phyloP scores from a whole-genome alignment of 805 yeast genomes.

The Clavispora santaluciae region DNA sequence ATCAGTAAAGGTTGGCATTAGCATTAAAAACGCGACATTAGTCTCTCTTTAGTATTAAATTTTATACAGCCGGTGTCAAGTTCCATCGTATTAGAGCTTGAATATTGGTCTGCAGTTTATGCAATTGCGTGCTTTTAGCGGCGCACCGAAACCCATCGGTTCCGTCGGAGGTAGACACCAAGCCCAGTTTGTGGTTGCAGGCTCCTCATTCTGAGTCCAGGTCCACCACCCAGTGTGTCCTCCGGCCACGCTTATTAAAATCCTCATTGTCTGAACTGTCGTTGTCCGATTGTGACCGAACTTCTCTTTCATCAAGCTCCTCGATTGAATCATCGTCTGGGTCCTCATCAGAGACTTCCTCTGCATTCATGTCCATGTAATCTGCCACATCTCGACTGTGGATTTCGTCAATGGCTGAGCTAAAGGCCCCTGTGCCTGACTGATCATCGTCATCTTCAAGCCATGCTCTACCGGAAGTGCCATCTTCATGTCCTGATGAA shows the following conservation, averaged over 20 bases:
- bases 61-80: no score
- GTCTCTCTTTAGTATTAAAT: no score
- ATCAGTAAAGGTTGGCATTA: no score
- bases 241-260: background rate
- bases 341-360: slow-evolving; percentile 1
- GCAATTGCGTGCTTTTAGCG: no score
- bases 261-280: background rate
- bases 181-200: background rate
- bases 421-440: background rate
- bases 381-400: slow-evolving; percentile 10
- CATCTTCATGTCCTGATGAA: background rate
- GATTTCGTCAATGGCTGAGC: slow-evolving; percentile 6
- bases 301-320: background rate
- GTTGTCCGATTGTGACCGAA: background rate
- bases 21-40: no score
- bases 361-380: slow-evolving; percentile 4
- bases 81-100: no score
- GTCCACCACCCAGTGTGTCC: slow-evolving; percentile 2
- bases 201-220: slow-evolving; percentile 12
- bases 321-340: background rate
- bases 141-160: no score
- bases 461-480: background rate
- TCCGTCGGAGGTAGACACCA: no score
- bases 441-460: background rate
- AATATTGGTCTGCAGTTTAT: no score